Evolutionary conservation across 2,329 filamentous ascomycete genomes (phyloP), one percentile per base, ranked within the genome.

Genomic region (Aspergillus alliaceus): DNA sequence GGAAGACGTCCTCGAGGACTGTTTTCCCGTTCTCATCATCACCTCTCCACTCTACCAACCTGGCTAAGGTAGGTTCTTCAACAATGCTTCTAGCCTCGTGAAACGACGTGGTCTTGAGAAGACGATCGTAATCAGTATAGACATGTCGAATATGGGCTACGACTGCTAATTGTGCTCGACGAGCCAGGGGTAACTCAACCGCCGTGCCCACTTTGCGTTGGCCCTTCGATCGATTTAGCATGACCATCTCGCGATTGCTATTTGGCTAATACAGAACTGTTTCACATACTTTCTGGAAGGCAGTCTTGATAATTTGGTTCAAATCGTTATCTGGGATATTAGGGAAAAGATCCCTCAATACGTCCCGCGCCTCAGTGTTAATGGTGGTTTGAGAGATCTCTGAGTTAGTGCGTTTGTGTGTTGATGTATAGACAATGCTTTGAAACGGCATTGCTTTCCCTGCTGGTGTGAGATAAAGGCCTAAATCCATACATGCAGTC

Each of bases 1-100:
- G 81, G 53, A 87, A 84, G 29, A 85, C 82, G 63, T 87, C 84
- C 66, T 87, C 84, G 22, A 86, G 74, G 52, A 83, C 82, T 42
- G 76, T 75, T 51, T 75, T 75, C 67, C 68, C 80, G 73, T 69
- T 79, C 59, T 83, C 81, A 65, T 82, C 79, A 68, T 87, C 83
- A 47, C 85, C 85, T 57, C 84, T 79, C 86, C 86, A 88, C 68
- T 85, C 80, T 52, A 85, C 80, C 44, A 88, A 72, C 66, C 82
- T 84, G 22, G 79, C 76, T 22, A 87, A 72, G 47, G 80, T 83
- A 5, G 76, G 72, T 51, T 81, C 79, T 69, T 87, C 84, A 24
- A 87, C 82, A 34, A 75, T 68, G 35, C 75, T 72, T 57, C 86
- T 78, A 27, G 84, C 84, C 57, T 84, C 79, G 57, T 79, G 76